Evolutionary conservation across 108 stramenopile species (phyloP).

Genomic region (Nitzschia sp.): DNA sequence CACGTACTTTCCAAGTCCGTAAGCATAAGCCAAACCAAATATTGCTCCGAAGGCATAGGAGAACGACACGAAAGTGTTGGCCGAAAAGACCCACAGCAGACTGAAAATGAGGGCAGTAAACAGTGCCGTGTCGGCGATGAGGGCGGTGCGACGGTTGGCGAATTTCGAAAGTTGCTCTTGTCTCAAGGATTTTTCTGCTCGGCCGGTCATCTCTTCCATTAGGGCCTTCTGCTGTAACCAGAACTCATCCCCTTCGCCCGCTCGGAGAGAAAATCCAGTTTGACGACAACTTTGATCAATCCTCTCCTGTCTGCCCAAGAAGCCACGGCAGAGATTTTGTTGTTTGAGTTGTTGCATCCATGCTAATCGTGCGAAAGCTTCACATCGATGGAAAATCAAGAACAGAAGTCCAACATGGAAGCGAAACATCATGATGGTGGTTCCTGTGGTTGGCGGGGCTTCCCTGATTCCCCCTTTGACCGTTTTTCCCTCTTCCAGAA

Average conservation of each 20-base stretch:
- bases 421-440: too few species aligned
- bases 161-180: slow-evolving; percentile 57
- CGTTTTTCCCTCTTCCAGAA: not conserved
- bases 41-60: slow-evolving; percentile 79
- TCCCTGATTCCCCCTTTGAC: not conserved
- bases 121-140: slow-evolving; percentile 68
- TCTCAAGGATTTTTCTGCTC: slow-evolving; percentile 8
- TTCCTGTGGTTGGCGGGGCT: too few species aligned
- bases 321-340: too few species aligned
- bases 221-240: slow-evolving; percentile 72
- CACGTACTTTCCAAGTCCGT: slow-evolving; percentile 85
- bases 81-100: slow-evolving; percentile 53
- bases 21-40: slow-evolving; percentile 79
- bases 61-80: slow-evolving; percentile 68
- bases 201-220: slow-evolving; percentile 53
- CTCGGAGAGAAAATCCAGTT: not conserved
- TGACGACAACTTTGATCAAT: too few species aligned
- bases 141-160: slow-evolving; percentile 45
- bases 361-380: too few species aligned
- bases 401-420: too few species aligned
- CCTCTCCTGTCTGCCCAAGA: too few species aligned
- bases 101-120: slow-evolving; percentile 69
- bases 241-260: slow-evolving; percentile 37
- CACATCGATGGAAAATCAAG: too few species aligned
- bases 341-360: too few species aligned